These are phyloP conservation scores for Danielozyma ontarioensis DNA, from an alignment of 805 yeast genomes.

Conservation along the genomic window DNA sequence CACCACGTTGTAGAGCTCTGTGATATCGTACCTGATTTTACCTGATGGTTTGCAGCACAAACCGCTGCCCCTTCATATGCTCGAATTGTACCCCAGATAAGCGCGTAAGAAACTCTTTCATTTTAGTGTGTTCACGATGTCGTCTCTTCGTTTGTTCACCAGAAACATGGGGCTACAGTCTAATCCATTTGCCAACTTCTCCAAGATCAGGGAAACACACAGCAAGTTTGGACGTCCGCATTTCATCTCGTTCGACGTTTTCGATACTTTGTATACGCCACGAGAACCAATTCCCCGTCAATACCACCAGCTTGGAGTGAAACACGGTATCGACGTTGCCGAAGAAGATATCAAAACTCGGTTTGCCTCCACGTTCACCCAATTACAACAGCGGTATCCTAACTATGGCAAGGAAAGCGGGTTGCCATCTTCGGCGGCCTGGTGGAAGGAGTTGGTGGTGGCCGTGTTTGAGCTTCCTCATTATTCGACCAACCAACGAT, in stretches of 20 bases:
- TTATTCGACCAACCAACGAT: constrained; percentile 9
- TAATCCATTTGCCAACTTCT: neutral
- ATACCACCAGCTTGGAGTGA: constrained; percentile 43
- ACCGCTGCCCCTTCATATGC: no score
- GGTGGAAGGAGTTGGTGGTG: constrained; percentile 57
- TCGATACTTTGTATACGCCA: constrained; percentile 61
- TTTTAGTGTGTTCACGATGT: no score
- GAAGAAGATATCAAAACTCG: constrained; percentile 17
- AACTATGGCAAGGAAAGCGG: constrained; percentile 52
- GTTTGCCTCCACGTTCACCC: constrained; percentile 28
- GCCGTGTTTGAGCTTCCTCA: constrained; percentile 36
- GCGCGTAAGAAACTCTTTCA: no score
- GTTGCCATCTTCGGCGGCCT: constrained; percentile 26
- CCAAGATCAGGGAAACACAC: neutral
- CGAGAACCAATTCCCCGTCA: constrained; percentile 47
- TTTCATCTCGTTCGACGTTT: constrained; percentile 62
- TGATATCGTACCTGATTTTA: no score
- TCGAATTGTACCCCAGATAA: no score
- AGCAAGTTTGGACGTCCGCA: neutral
- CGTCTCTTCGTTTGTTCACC: no score
- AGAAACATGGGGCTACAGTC: no score
- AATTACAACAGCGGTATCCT: constrained; percentile 41
- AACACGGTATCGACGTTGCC: constrained; percentile 34
- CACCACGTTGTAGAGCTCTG: no score
- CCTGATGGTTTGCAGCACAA: no score